Evolutionary conservation across 2,329 filamentous ascomycete species (phyloP).

Genomic region (Alternaria ventricosa): DNA sequence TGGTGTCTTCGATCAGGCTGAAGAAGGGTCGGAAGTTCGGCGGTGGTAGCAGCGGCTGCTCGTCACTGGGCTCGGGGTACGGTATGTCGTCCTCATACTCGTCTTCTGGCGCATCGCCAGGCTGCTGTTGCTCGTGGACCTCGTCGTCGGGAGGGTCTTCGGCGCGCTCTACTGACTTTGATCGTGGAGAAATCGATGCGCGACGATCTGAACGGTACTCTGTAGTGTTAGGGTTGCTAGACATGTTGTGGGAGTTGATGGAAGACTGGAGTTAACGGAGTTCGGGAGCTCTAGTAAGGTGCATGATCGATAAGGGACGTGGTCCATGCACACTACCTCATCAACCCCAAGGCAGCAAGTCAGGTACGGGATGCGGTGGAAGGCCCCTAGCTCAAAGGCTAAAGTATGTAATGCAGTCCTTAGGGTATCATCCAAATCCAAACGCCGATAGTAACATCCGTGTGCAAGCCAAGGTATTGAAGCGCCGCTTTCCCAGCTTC

Average conservation of each 20-base stretch:
- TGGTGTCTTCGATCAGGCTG: conserved; percentile 78
- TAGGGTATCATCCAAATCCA: conserved; percentile 34
- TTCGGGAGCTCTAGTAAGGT: conserved; percentile 27
- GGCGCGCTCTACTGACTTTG: conserved; percentile 29
- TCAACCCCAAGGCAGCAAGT: conserved; percentile 5
- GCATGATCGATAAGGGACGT: conserved; percentile 27
- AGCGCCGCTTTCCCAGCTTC: background rate
- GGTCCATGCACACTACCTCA: conserved; percentile 31
- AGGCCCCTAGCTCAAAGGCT: background rate
- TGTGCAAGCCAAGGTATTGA: conserved; percentile 1
- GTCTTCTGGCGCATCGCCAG: conserved; percentile 25
- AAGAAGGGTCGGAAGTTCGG: conserved; percentile 79
- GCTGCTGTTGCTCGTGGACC: conserved; percentile 23
- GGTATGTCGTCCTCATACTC: conserved; percentile 38
- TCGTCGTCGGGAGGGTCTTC: conserved; percentile 34
- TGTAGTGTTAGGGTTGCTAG: conserved; percentile 28
- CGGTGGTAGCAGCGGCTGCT: conserved; percentile 48
- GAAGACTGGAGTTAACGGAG: conserved; percentile 29
- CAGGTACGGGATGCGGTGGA: background rate
- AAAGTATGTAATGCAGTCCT: conserved; percentile 3
- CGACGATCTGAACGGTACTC: conserved; percentile 24
- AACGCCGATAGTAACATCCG: conserved; percentile 17
- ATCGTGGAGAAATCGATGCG: conserved; percentile 32
- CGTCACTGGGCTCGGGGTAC: conserved; percentile 43
- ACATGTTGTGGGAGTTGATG: conserved; percentile 35